Evolutionary conservation across 495 filamentous ascomycete genomes (phyloP), one percentile per base, ranked within the genome.

Genomic region (Neurospora sp.): DNA sequence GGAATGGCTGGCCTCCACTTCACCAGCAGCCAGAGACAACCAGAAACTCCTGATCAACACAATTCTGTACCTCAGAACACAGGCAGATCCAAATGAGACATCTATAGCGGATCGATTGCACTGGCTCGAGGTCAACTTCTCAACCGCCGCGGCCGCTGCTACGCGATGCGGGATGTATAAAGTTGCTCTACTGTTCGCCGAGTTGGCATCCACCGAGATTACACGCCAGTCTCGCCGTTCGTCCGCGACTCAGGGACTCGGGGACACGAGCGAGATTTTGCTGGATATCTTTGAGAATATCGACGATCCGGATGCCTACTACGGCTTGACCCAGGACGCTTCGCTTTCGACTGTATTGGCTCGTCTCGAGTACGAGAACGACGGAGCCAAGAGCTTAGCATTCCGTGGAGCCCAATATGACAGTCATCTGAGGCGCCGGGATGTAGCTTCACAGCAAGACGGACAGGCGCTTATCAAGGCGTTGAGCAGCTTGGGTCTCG

Each of bases 291-390:
- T 93, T 79, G 91, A 91, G 80, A 93, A 93, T 73, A 91, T 98
- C 44, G 95, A 97, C 80, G 96, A 99, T 79, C 95, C 94, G 16
- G 96, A 99, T 79, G 90, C 95, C 20, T 98, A 95, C 80, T 98
- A 99, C 77, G 96, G 96, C n/a, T 90, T 98, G 27, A 87, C 91
- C 69, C 92, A 96, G 79, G 88, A 87, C 31, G 88, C 93, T 12
- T 92, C 89, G 69, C 83, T 99, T 49, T 84, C 86, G 18, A 91
- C 91, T 0, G 91, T 98, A 9, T 86, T 97, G 76, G 89, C 92
- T 37, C 90, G 91, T 38, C 86, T 98, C n/a, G 94, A 97, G 76
- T 95, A 97, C 78, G 96, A 99, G 82, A 87, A 90, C 62, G 90
- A 96, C 75, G 95, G 95, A 0, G 86, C 90, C 75, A 97, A 97